Evolutionary conservation across 139 green algal species (phyloP), one percentile per base, ranked within the genome.

Genomic region (Helicosporidium sp.): DNA sequence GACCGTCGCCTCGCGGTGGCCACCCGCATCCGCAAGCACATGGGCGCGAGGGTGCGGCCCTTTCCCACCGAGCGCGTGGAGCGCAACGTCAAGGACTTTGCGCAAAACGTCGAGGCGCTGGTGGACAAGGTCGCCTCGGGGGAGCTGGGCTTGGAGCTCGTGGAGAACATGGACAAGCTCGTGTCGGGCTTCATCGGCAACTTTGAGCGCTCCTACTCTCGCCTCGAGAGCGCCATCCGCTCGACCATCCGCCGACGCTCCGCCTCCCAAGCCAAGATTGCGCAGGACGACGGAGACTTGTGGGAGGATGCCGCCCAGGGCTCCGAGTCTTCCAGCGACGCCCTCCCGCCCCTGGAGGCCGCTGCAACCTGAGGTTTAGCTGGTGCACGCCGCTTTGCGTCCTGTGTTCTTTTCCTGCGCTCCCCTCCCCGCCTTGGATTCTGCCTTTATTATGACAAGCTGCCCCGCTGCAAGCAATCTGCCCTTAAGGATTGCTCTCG

Each of bases 71-170:
- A 58, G 34, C n/a, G n/a, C n/a, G 46, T 73, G 51, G 73, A 72
- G 46, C 66, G 73, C 27, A 66, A 58, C 4, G 67, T 77, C 7
- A 68, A 83, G 48, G 71, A 84, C 55, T 67, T 80, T 49, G 76
- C 72, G 2, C 31, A 53, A 26, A 70, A 57, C 39, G 60, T 82
- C 24, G 73, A 84, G 65, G 46, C 34, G n/a, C 53, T 84, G 26
- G 62, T 87, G 34, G 70, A 79, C 22, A 69, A 73, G 48, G 60
- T 84, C 34, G 37, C 70, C 15, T 55, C 53, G 48, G 53, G 53
- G 35, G 60, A 68, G 48, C 43, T 60, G 4, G 60, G 60, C 20
- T 26, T 52, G 34, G 54, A 58, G 43, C 46, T 61, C 12, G 49
- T 68, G 20, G 57, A 65, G 34, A 65, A 58, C 49, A 58, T 58